Conservation (phyloP, 768 basidiomycete genomes). For the Suillus tomentosus region DNA sequence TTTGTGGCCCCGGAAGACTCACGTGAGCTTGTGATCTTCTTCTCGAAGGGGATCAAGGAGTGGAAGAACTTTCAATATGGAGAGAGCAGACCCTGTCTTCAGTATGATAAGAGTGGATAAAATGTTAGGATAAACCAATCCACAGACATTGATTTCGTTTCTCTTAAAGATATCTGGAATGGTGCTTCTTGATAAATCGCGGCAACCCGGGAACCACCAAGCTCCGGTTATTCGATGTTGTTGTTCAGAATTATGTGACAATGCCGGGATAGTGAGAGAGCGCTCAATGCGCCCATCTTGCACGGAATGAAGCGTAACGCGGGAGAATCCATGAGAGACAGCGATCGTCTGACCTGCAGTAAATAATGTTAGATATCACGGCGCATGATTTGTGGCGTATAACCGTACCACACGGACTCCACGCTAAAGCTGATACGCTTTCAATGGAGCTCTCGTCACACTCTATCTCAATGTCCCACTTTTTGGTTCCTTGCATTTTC, state of each 20-base stretch:
- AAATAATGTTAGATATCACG: constrained; percentile 11
- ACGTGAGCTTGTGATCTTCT: constrained; percentile 69
- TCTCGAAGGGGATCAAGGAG: constrained; percentile 71
- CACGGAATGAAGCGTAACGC: constrained; percentile 71
- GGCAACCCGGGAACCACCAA: constrained; percentile 73
- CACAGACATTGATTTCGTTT: constrained; percentile 59
- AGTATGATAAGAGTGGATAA: constrained; percentile 19
- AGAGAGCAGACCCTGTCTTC: constrained; percentile 78
- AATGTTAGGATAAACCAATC: constrained; percentile 7
- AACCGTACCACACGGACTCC: constrained; percentile 79
- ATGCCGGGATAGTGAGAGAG: constrained; percentile 40
- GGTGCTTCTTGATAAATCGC: constrained; percentile 36
- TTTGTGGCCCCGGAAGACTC: constrained; percentile 27
- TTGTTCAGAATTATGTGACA: constrained; percentile 18
- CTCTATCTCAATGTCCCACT: constrained; percentile 81
- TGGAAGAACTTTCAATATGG: constrained; percentile 67
- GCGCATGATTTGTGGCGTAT: constrained; percentile 2
- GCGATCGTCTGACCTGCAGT: constrained; percentile 67
- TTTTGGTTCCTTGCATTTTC: constrained; percentile 78
- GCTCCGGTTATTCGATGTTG: constrained; percentile 46
- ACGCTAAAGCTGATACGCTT: constrained; percentile 61
- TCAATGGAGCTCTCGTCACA: constrained; percentile 44
- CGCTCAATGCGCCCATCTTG: constrained; percentile 70
- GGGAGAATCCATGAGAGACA: constrained; percentile 67
- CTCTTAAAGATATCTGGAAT: constrained; percentile 81